A percentile compares a stretch with the other conserved stretches of the same genome.
Conservation (phyloP, 2,329 filamentous ascomycete species). For the Epichloe sp. region DNA sequence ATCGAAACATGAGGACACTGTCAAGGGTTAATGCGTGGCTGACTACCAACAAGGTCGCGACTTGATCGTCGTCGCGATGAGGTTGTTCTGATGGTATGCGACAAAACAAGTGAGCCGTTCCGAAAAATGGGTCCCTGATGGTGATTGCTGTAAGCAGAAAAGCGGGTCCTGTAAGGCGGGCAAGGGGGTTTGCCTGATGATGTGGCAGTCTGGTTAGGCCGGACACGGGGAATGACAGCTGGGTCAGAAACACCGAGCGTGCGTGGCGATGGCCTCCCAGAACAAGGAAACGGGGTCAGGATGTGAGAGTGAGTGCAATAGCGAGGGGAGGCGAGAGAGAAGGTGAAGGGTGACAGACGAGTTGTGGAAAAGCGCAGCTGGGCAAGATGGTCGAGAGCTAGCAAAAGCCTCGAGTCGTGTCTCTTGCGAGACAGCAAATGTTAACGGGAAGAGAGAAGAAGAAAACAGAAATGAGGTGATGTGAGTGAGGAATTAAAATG, state of each 20-base stretch:
- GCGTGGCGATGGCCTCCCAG: conserved; percentile 1
- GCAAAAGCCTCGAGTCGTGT: conserved; percentile 29
- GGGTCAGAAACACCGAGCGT: neutral
- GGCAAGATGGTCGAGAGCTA: conserved; percentile 31
- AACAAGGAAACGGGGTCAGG: neutral
- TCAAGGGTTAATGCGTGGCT: conserved; percentile 11
- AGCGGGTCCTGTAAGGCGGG: conserved; percentile 13
- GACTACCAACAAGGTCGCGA: neutral
- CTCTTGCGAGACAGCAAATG: conserved; percentile 14
- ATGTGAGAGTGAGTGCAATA: neutral
- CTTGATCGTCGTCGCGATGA: conserved; percentile 11
- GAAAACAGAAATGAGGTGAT: conserved; percentile 14
- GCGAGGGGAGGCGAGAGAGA: conserved; percentile 4
- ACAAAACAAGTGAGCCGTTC: conserved; percentile 1
- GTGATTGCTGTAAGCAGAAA: conserved; percentile 22
- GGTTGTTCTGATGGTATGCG: conserved; percentile 6
- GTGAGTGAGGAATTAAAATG: conserved; percentile 10
- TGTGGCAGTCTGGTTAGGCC: conserved; percentile 11
- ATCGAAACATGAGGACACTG: conserved; percentile 45
- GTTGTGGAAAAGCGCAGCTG: conserved; percentile 5
- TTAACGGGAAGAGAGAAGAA: conserved; percentile 14
- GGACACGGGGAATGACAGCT: conserved; percentile 5
- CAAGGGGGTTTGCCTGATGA: conserved; percentile 4
- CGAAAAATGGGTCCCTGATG: neutral
- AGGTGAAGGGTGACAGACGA: conserved; percentile 5